Conservation (phyloP, 2,329 filamentous ascomycete species). For the Cryphonectria carpinicola region DNA sequence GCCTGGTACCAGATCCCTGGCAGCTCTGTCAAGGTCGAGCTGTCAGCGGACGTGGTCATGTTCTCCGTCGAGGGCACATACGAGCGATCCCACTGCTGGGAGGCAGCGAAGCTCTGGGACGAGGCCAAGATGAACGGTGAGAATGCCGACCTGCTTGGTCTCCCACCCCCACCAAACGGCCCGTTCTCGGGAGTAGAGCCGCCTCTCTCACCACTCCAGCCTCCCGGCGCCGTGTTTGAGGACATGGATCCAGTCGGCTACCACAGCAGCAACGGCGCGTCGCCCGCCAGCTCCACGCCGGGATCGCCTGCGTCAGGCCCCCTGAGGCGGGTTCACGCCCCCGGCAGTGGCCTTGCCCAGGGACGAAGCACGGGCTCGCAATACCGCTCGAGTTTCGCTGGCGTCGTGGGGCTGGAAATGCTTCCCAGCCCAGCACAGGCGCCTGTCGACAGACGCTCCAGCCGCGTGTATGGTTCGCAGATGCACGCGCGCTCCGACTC, state of each 20-base stretch:
- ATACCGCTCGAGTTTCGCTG: slow-evolving; percentile 40
- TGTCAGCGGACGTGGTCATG: slow-evolving; percentile 63
- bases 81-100: slow-evolving; percentile 61
- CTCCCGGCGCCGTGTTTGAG: slow-evolving; percentile 36
- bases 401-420: slow-evolving; percentile 40
- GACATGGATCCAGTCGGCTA: slow-evolving; percentile 35
- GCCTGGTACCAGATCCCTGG: slow-evolving; percentile 78
- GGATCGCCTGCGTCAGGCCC: slow-evolving; percentile 22
- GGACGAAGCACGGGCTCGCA: slow-evolving; percentile 32
- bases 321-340: slow-evolving; percentile 22
- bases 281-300: slow-evolving; percentile 29
- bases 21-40: slow-evolving; percentile 57
- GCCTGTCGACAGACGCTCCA: slow-evolving; percentile 27
- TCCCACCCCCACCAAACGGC: slow-evolving; percentile 25
- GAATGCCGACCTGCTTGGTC: slow-evolving; percentile 36
- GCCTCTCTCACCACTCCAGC: slow-evolving; percentile 34
- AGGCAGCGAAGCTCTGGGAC: slow-evolving; percentile 57
- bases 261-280: slow-evolving; percentile 29
- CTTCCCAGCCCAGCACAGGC: slow-evolving; percentile 31
- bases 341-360: slow-evolving; percentile 23
- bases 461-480: slow-evolving; percentile 28
- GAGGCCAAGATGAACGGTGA: slow-evolving; percentile 26
- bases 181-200: slow-evolving; percentile 19
- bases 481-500: slow-evolving; percentile 22
- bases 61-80: slow-evolving; percentile 66